Evolutionary conservation across 805 yeast genomes (phyloP).

Genomic region (Cyberlindnera nakhonratchasimensis): DNA sequence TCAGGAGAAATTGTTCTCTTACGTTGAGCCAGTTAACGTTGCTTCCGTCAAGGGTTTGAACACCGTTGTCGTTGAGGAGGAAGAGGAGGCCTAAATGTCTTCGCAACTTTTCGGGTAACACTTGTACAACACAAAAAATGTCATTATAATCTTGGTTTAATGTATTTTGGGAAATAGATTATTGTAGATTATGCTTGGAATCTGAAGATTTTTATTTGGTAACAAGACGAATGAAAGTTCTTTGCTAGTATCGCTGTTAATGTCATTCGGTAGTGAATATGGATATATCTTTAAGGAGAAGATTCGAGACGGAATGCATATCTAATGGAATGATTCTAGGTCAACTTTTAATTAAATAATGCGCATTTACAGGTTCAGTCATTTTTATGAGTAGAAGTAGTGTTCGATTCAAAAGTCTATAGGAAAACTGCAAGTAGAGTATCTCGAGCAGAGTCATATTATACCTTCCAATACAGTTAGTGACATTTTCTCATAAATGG

Average conservation of each 20-base stretch:
- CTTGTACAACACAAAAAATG: constrained; percentile 16
- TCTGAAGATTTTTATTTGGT: neutral
- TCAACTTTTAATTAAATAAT: too few species aligned
- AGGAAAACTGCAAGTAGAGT: neutral
- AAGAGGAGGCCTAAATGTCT: constrained; percentile 28
- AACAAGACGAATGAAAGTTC: neutral
- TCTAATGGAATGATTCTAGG: too few species aligned
- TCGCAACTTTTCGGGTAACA: constrained; percentile 6
- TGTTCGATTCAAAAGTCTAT: neutral
- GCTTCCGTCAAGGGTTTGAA: constrained; percentile 95
- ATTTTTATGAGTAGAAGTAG: neutral
- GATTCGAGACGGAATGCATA: too few species aligned
- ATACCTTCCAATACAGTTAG: neutral
- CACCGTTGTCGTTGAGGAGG: constrained; percentile 91
- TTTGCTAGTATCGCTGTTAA: too few species aligned
- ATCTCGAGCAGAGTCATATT: neutral
- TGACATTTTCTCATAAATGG: too few species aligned
- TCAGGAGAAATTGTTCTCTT: constrained; percentile 94
- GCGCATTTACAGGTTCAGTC: too few species aligned
- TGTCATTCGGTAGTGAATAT: too few species aligned
- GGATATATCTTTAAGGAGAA: too few species aligned
- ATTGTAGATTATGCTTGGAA: neutral
- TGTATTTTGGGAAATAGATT: constrained; percentile 7
- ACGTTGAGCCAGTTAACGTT: constrained; percentile 95
- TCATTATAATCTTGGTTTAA: constrained; percentile 18